phyloP scores from a whole-genome alignment of 2,329 filamentous ascomycete genomes.

The Alternaria gaisen region DNA sequence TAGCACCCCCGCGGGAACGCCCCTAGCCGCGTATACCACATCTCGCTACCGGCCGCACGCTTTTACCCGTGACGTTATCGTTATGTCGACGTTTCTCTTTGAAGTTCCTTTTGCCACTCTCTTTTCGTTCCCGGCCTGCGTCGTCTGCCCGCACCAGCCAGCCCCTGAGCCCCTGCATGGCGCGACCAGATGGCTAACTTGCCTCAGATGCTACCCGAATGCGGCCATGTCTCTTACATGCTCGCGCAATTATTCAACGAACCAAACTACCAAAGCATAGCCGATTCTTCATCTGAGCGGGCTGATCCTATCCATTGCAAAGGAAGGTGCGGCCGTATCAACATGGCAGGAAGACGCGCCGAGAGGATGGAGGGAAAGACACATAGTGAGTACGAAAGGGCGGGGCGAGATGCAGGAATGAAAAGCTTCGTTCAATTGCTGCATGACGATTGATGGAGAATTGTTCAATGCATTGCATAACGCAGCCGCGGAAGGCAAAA shows the following conservation, averaged over 20 bases:
- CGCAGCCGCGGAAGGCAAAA: not conserved
- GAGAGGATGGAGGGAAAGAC: not conserved
- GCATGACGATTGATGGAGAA: constrained; percentile 2
- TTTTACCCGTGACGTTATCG: constrained; percentile 1
- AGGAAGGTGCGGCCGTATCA: not conserved
- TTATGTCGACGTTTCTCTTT: not conserved
- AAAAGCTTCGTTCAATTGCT: not conserved
- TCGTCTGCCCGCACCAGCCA: not conserved
- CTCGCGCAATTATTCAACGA: not conserved
- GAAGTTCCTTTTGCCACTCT: not conserved
- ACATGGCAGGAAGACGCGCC: not conserved
- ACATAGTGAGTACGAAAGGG: not conserved
- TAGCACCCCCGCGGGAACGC: not conserved
- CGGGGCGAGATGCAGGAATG: not conserved
- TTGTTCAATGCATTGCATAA: not conserved
- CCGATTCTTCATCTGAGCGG: not conserved
- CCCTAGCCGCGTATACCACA: not conserved
- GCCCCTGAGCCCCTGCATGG: constrained; percentile 6
- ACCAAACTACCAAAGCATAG: not conserved
- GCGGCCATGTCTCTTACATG: not conserved
- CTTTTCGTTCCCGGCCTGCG: not conserved
- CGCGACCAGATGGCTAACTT: not conserved
- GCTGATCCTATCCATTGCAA: not conserved
- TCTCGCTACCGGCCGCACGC: not conserved
- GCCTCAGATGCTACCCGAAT: not conserved